Evolutionary conservation across 1,139 yeast species (phyloP).

Genomic region (Geotrichum klebahnii): DNA sequence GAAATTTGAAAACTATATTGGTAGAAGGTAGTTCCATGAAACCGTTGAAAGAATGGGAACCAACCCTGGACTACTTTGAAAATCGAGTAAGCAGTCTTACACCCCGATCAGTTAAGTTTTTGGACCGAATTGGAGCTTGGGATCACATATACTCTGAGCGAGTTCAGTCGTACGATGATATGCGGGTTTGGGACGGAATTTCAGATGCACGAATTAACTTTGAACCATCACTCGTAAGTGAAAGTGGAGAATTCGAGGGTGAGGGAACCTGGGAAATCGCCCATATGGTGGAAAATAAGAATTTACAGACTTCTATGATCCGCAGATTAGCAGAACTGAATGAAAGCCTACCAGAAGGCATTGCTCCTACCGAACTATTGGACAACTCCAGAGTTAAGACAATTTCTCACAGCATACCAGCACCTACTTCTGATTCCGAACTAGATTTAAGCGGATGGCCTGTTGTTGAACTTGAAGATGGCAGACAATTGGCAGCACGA

Average conservation of each 20-base stretch:
- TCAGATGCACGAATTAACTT: constrained; percentile 66
- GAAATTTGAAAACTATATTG: constrained; percentile 57
- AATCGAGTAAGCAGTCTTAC: constrained; percentile 85
- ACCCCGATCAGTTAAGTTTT: constrained; percentile 66
- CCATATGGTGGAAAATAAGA: constrained; percentile 84
- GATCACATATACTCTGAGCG: constrained; percentile 62
- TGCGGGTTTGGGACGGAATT: constrained; percentile 83
- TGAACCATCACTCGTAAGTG: constrained; percentile 45
- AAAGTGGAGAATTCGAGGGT: constrained; percentile 27
- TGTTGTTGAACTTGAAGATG: constrained; percentile 61
- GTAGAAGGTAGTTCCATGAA: constrained; percentile 68
- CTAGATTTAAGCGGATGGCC: constrained; percentile 63
- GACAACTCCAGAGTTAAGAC: constrained; percentile 63
- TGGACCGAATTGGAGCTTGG: constrained; percentile 75
- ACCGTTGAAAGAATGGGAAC: constrained; percentile 50
- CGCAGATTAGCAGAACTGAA: constrained; percentile 52
- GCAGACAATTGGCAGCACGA: constrained; percentile 61
- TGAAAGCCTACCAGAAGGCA: constrained; percentile 26
- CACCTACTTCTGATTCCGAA: constrained; percentile 41
- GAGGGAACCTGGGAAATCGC: constrained; percentile 47
- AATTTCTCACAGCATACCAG: constrained; percentile 23
- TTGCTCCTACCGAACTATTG: constrained; percentile 43
- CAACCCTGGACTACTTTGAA: constrained; percentile 57
- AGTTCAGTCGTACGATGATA: constrained; percentile 71
- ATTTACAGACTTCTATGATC: constrained; percentile 70